Base-by-base conservation (phyloP, 1,284 basidiomycete species). In the Microbotryum saponariae region DNA sequence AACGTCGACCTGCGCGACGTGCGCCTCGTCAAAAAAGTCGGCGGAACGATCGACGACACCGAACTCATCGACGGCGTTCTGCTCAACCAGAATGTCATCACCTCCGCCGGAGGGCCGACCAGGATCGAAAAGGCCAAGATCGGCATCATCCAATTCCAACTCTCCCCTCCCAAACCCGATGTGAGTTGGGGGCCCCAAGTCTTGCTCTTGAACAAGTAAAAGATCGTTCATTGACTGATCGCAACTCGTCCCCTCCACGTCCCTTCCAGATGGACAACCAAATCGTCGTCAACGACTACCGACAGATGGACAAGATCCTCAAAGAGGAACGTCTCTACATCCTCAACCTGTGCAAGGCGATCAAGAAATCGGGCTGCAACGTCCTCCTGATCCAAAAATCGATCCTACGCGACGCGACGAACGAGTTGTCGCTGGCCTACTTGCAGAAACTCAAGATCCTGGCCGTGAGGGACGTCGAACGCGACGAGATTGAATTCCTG, bases 231-330 rank as follows among this genome's bases (percentile, higher is more conserved):
- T 31, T 10, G 9, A 31, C 31, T 57, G 33, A 60, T 31, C 20
- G 7, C 5, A n/a, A 25, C 23, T n/a, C 49, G 46, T 29, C 37
- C 5, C 27, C 2, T 37, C 16, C 18, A 25, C 25, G 44, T 54
- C 47, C 21, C 16, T 0, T 45, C 47, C 68, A 96, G 91, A 98
- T 99, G 96, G 96, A 99, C 79, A 98, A 98, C 80, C 97, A 96
- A 45, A 93, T 99, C 53, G 88, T 98, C 51, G 97, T 98, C 71
- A 98, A 97, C 73, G 94, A 98, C 78, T 99, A 99, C 80, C 86
- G 96, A 46, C 96, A 98, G 78, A 98, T 99, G 94, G 96, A 98
- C 82, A 97, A 97, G 78, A 94, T 98, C 67, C 87, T 99, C 76
- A 98, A 99, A 78, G 96, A 99, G 78, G 94, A 94, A 70, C 88